Evolutionary conservation across 768 basidiomycete genomes (phyloP), one percentile per base, ranked within the genome.

Genomic region (Gelatoporia subvermispora): DNA sequence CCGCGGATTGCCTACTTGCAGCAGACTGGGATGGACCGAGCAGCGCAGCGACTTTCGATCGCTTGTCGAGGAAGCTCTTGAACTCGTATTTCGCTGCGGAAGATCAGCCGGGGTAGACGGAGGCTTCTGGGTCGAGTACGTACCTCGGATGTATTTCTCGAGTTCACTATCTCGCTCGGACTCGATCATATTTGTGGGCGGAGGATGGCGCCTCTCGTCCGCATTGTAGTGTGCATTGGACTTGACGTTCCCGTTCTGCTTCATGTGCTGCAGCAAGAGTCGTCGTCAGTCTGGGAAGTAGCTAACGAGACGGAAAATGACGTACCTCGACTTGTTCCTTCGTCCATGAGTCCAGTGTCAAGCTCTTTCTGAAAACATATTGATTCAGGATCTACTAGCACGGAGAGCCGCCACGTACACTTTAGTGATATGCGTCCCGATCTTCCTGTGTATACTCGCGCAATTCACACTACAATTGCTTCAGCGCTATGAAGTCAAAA

Each of bases 391-490:
- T 38, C 15, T 22, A 46, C 28, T 31, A 13, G 13, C 7, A 31
- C 28, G 13, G 28, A 31, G 13, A 7, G 13, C 28, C 13, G 28
- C 13, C 28, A 74, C 80, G 63, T 73, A 93, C 91, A 97, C 89
- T 81, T 96, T 93, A 0, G 88, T 82, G 55, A 93, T 75, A 64
- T 97, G 94, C 4, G 91, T 94, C 2, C 94, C 94, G 50, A 97
- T 84, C 72, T 94, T 95, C 45, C 94, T 79, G 70, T 97, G 94
- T 43, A 95, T 81, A 50, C 87, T 86, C 15, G 94, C 94, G 63
- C 94, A 97, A 56, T 78, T 80, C 37, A 92, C 75, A 59, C 93
- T 93, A 51, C 31, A 52, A 20, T 3, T 21, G 15, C 22, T 11
- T 25, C 15, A 31, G 18, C 48, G 21, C 42, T 41, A 31, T 15